phyloP scores from a whole-genome alignment of 108 stramenopile species.

The Aurantiochytrium sp. region DNA sequence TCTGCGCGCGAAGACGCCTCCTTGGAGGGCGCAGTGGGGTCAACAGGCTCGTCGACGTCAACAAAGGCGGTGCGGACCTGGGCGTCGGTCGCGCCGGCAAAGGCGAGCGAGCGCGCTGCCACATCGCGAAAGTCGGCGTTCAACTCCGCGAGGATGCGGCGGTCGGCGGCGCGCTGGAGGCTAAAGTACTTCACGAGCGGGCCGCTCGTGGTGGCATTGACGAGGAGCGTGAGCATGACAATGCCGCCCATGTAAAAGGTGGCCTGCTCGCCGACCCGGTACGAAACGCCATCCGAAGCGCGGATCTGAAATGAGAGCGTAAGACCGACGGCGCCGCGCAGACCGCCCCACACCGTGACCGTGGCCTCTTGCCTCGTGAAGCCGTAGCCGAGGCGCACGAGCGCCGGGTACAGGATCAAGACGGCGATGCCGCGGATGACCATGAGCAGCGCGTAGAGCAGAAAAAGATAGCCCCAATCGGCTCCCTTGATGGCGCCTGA shows the following conservation, averaged over 20 bases:
- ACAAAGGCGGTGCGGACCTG: not conserved
- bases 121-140: not conserved
- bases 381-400: not conserved
- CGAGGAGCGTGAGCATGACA: conserved; percentile 49
- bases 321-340: conserved; percentile 64
- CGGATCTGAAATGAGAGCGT: conserved; percentile 56
- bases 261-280: conserved; percentile 34
- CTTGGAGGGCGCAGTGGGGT: too few relatives aligned
- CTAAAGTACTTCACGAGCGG: conserved; percentile 38
- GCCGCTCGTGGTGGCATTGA: conserved; percentile 55
- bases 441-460: conserved; percentile 48
- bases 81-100: not conserved
- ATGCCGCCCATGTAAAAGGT: conserved; percentile 56
- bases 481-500: not conserved
- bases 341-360: conserved; percentile 49
- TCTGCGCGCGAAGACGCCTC: too few relatives aligned
- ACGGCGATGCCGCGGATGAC: conserved; percentile 42
- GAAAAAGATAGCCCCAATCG: conserved; percentile 6
- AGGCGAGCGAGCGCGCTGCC: not conserved
- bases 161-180: conserved; percentile 28
- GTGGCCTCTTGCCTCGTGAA: conserved; percentile 30
- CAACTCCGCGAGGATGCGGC: not conserved
- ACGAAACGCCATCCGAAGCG: conserved; percentile 26
- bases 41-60: not conserved
- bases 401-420: conserved; percentile 32